Evolutionary conservation across 169 alveolate genomes (phyloP), one percentile per base, ranked within the genome.

Genomic region (Sarcocystis neurona): DNA sequence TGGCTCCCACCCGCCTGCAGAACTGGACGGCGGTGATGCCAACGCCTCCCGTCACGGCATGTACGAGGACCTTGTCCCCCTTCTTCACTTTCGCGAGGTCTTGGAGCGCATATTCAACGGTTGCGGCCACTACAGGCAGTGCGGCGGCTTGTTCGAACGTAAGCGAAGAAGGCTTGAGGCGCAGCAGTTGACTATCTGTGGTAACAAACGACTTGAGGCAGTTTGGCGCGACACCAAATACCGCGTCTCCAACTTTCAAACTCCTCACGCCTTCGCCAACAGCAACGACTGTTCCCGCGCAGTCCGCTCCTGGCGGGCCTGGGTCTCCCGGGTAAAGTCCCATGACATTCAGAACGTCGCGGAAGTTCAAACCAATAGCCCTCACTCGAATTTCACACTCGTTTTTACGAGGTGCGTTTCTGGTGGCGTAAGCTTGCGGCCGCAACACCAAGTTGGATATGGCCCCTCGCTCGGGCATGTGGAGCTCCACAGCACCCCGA

Each of bases 301-400:
- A 89, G 89, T 94, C 96, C 0, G 93, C 93, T 37, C 96, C 96
- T 0, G 96, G 96, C 1, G 95, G 95, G 5, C 97, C 96, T 18
- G 97, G 96, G 91, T 95, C 97, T 1, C 97, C 97, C 0, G 97
- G 97, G 47, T 92, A 94, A n/a, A 93, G 92, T 60, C 94, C 94
- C 95, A 92, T 93, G 27, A 93, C 95, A 60, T 93, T 93, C 46
- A 93, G 84, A n/a, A 93, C 95, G 80, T 93, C 94, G 32, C 95
- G 91, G 88, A 93, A 93, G 89, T 93, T 93, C 47, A 93, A 72
- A 6, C 94, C 94, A 44, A 92, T 85, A 0, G 95, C 92, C 30
- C 94, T 39, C 18, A 87, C 88, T 30, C 94, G 91, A 44, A 91
- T n/a, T 34, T 70, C 89, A 18, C 87, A 50, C 87, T 86, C 91